Conservation (phyloP, 306 rosid species). For the Crataegus laevigata region DNA sequence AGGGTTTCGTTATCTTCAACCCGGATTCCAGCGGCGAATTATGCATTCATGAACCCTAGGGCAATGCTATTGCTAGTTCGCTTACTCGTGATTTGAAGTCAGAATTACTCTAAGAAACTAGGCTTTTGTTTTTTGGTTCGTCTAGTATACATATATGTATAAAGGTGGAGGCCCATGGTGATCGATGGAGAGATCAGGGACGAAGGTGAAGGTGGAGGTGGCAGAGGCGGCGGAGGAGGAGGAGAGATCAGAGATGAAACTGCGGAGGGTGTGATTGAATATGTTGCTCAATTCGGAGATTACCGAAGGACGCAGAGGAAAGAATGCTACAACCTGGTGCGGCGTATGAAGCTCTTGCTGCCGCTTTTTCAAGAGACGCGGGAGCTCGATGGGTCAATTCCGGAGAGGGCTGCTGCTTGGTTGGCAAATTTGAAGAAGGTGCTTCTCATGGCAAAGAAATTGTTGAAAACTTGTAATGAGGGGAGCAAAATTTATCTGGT, state of each 20-base stretch:
- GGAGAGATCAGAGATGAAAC: conserved; percentile 6
- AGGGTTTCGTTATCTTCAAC: conserved; percentile 13
- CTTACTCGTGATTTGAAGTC: neutral
- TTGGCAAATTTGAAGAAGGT: conserved; percentile 40
- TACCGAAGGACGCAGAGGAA: conserved; percentile 44
- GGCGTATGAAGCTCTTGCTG: conserved; percentile 57
- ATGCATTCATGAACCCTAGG: neutral
- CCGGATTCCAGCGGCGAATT: neutral
- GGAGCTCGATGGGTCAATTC: conserved; percentile 31
- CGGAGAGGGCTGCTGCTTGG: conserved; percentile 33
- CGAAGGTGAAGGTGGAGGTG: neutral
- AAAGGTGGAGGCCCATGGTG: conserved; percentile 20
- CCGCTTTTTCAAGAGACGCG: conserved; percentile 64
- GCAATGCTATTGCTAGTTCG: neutral
- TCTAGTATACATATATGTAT: neutral
- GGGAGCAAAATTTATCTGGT: conserved; percentile 74
- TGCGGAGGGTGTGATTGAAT: conserved; percentile 37
- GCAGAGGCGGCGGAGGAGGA: conserved; percentile 14
- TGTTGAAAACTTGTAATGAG: conserved; percentile 45
- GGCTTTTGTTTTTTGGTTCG: neutral
- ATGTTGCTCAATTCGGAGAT: conserved; percentile 54
- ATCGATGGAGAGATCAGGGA: conserved; percentile 26
- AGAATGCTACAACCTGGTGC: conserved; percentile 45
- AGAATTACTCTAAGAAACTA: neutral
- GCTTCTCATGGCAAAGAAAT: conserved; percentile 34